A percentile compares a stretch with the other conserved stretches of the same genome.
Conservation (phyloP, 2,329 filamentous ascomycete species). For the Colletotrichum magnum region DNA sequence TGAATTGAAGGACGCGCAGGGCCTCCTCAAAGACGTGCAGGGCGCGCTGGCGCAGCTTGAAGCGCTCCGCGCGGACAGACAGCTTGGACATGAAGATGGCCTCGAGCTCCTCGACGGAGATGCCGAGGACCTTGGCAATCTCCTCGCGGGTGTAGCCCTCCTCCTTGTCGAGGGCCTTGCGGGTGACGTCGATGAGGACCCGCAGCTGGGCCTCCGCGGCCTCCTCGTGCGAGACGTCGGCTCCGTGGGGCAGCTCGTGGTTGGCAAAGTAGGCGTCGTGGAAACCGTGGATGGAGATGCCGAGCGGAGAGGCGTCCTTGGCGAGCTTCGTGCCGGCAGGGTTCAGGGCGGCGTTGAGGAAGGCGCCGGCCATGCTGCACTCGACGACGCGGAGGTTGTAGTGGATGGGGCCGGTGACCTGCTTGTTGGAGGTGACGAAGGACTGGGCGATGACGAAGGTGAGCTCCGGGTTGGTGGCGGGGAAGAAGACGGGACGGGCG, state of each 20-base stretch:
- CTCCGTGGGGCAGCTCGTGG: slow-evolving; percentile 54
- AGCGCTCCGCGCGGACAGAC: slow-evolving; percentile 87
- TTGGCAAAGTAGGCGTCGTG: slow-evolving; percentile 83
- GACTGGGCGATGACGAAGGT: slow-evolving; percentile 96
- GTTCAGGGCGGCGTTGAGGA: slow-evolving; percentile 72
- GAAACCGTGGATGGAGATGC: slow-evolving; percentile 87
- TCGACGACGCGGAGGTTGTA: slow-evolving; percentile 98
- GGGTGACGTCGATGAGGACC: slow-evolving; percentile 78
- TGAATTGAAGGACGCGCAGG: slow-evolving; percentile 86
- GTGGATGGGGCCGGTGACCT: slow-evolving; percentile 91
- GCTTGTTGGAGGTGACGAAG: slow-evolving; percentile 94
- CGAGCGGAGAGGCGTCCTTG: slow-evolving; percentile 84
- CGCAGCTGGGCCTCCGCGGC: slow-evolving; percentile 75
- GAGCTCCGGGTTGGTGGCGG: slow-evolving; percentile 83
- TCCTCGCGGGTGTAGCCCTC: slow-evolving; percentile 92
- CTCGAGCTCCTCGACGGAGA: slow-evolving; percentile 80
- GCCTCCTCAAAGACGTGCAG: slow-evolving; percentile 94
- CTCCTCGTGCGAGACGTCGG: slow-evolving; percentile 42
- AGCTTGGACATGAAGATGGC: slow-evolving; percentile 87
- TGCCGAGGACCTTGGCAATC: slow-evolving; percentile 79
- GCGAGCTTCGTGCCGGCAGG: slow-evolving; percentile 74
- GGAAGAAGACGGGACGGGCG: slow-evolving; percentile 85
- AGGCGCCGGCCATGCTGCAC: slow-evolving; percentile 87
- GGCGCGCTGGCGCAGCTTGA: slow-evolving; percentile 89
- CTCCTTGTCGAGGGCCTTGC: slow-evolving; percentile 80